phyloP scores from a whole-genome alignment of 805 yeast genomes.

The Yarrowia phangngaensis region DNA sequence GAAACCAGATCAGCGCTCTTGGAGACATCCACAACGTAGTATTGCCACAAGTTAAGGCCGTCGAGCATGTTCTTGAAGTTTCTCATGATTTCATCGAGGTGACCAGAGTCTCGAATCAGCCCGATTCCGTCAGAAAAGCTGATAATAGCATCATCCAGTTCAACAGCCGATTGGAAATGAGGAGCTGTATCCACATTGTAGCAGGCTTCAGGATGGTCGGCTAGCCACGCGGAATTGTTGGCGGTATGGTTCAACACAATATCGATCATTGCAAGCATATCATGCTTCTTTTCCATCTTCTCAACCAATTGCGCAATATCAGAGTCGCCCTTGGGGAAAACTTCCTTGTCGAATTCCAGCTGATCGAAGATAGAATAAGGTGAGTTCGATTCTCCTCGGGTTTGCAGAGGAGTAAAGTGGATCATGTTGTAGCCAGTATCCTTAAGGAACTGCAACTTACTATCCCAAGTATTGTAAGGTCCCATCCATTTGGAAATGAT shows the following conservation, averaged over 20 bases:
- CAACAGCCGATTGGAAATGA: constrained; percentile 79
- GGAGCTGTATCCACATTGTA: constrained; percentile 86
- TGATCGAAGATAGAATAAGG: constrained; percentile 93
- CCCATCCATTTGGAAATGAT: constrained; percentile 93
- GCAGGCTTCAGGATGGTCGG: constrained; percentile 85
- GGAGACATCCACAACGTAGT: constrained; percentile 63
- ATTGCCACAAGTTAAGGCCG: constrained; percentile 78
- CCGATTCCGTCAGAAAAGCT: constrained; percentile 65
- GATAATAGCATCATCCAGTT: constrained; percentile 65
- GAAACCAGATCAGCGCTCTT: constrained; percentile 41
- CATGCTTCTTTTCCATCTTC: constrained; percentile 50
- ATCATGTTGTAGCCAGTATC: constrained; percentile 89
- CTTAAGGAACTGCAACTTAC: constrained; percentile 56
- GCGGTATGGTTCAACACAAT: constrained; percentile 96
- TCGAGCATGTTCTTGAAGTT: constrained; percentile 66
- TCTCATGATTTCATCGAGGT: constrained; percentile 58
- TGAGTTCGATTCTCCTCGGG: constrained; percentile 84
- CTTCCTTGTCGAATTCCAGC: constrained; percentile 61
- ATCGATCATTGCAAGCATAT: constrained; percentile 77
- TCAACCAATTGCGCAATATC: constrained; percentile 54
- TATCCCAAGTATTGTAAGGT: constrained; percentile 59
- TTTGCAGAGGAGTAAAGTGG: constrained; percentile 91
- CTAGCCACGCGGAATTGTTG: constrained; percentile 79
- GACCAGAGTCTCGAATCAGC: constrained; percentile 50
- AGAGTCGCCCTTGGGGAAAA: constrained; percentile 52